Evolutionary conservation across 108 stramenopile species (phyloP).

Genomic region (Conticribra weissflogii): DNA sequence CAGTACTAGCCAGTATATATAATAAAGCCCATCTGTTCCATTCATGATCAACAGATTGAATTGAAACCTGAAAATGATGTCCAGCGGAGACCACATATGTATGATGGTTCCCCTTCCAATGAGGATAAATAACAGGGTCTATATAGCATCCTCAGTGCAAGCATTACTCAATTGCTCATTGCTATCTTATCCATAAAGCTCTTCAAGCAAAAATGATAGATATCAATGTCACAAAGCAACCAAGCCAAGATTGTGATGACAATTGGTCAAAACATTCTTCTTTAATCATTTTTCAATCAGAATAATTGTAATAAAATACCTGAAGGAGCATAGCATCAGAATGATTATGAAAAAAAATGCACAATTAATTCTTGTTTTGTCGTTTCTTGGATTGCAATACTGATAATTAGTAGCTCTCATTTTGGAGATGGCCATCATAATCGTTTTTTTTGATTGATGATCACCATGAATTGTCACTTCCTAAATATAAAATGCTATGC

Average conservation of each 20-base stretch:
- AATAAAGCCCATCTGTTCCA: too few relatives aligned
- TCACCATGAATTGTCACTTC: neutral
- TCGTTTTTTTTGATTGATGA: neutral
- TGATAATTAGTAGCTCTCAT: neutral
- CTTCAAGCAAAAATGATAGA: neutral
- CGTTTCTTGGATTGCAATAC: neutral
- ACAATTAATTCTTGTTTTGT: too few relatives aligned
- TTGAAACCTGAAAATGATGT: neutral
- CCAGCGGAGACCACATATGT: neutral
- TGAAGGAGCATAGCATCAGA: too few relatives aligned
- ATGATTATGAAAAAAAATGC: too few relatives aligned
- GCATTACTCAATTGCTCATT: neutral
- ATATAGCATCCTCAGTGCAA: neutral
- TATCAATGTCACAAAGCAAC: neutral
- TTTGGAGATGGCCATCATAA: neutral
- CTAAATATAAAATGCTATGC: slow-evolving; percentile 11
- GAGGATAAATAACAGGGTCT: neutral
- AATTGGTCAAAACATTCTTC: neutral
- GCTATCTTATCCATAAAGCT: neutral
- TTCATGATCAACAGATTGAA: too few relatives aligned
- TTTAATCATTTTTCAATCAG: neutral
- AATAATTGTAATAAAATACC: too few relatives aligned
- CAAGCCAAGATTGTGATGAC: slow-evolving; percentile 4
- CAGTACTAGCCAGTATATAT: too few relatives aligned
- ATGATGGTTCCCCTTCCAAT: neutral